Evolutionary conservation across 139 green algal species (phyloP), one percentile per base, ranked within the genome.

Genomic region (Volvox africanus): DNA sequence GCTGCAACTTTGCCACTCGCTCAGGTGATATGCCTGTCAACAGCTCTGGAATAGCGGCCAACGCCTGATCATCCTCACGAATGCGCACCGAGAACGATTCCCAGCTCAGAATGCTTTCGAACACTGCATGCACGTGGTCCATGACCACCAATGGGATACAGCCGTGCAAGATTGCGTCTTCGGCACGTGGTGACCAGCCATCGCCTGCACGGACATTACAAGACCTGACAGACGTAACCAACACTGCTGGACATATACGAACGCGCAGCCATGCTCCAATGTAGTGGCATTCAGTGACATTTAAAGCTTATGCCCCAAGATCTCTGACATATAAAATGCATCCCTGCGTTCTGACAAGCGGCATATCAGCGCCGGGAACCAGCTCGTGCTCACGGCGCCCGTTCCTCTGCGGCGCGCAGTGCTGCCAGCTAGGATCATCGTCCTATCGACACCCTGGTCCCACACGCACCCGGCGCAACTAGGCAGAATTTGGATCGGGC

Each of bases 81-180:
- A 94, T 61, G 11, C 92, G 77, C 13, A 94, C 16, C 22, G 61
- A 87, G 85, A 94, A 93, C 20, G 75, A 62, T n/a, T 32, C 44
- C 26, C 73, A 92, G 36, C 93, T 80, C 36, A 94, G 89, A 17
- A 92, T 81, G 37, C n/a, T 55, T 87, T 94, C 86, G 35, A 86
- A 94, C 61, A 89, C 89, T 2, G 69, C 33, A 18, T 65, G 36
- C 61, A 77, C 36, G 67, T 22, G n/a, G 67, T 94, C 90, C 55
- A 90, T 91, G 35, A 97, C 93, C 12, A 95, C 89, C 5, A 97
- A 91, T 14, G 95, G 95, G 69, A 97, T 92, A 88, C 95, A 97
- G 75, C 95, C 95, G 82, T 97, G 95, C 61, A 97, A 87, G 1
- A 96, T 91, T 0, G 95, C 93, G 73, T 97, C 95, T 30, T 95